Base-by-base conservation (phyloP, 2,329 filamentous ascomycete genomes). In the Stenocarpella maydis region DNA sequence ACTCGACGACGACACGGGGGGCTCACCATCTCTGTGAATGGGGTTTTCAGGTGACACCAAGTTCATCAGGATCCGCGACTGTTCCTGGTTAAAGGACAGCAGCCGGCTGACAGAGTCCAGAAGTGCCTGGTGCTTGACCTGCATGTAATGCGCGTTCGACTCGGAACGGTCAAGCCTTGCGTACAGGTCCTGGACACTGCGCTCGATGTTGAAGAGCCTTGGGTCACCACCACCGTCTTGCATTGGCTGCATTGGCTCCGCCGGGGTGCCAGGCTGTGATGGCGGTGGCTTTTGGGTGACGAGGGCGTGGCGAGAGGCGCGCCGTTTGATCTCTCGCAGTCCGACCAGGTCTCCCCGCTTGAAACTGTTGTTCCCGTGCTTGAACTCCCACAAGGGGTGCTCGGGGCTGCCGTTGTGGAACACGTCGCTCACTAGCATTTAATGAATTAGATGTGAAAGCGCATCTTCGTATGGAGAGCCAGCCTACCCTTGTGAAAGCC, bases 361-460 rank as follows among this genome's bases (percentile, higher is more conserved):
- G 84, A 99, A 99, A 79, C 92, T 98, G 65, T 95, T 95, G 76
- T 95, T 97, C 65, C 96, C 96, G 77, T 99, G 96, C 80, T 98
- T 98, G 81, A 99, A 99, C 78, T 99, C 96, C 96, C 96, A 99
- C 37, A 99, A 84, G 0, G 95, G 94, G 24, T 94, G 94, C 77
- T 98, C 96, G 15, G 95, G 94, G 52, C 92, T 95, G 14, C 94
- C 94, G 4, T 94, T 97, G 79, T 98, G 95, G 78, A 98, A 99
- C 26, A 98, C 96, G 79, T 99, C 96, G 83, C 96, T 98, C 76
- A 98, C 96, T 98, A 76, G 8, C 24, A 52, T 50, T 14, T 50
- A 67, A 70, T 79, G 60, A 66, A 70, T 79, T 63, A 78, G 74
- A 74, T 65, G 73, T 71, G 49, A 65, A 69, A 67, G 26, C 31